Conservation (phyloP, 352 stramenopile genomes). For the Phytophthora boehmeriae region DNA sequence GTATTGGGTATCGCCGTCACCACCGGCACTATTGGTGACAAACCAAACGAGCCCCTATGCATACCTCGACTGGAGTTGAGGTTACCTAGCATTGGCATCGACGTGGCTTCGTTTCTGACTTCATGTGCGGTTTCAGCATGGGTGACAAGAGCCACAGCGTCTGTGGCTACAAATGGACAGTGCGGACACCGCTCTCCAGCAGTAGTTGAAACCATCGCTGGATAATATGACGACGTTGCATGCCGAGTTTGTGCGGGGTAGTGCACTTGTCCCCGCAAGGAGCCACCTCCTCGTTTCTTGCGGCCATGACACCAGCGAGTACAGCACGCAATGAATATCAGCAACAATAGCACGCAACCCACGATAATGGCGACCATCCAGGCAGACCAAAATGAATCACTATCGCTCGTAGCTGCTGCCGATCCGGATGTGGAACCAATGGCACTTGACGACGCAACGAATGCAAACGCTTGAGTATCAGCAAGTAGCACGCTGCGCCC, state of each 20-base stretch:
- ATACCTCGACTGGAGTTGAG: constrained; percentile 7
- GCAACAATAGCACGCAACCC: constrained; percentile 50
- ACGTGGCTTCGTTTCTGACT: constrained; percentile 7
- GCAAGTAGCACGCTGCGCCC: constrained; percentile 65
- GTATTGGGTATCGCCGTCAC: constrained; percentile 20
- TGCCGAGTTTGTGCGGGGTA: constrained; percentile 22
- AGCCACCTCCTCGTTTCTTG: constrained; percentile 14
- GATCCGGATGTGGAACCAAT: constrained; percentile 60
- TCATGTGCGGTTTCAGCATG: constrained; percentile 64
- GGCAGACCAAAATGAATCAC: constrained; percentile 55
- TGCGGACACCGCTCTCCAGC: constrained; percentile 54
- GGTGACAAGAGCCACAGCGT: constrained; percentile 67
- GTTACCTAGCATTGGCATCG: constrained; percentile 26
- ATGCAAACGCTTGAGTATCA: constrained; percentile 69
- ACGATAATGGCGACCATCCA: constrained; percentile 61
- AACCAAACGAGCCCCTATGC: constrained; percentile 32
- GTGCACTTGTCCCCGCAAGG: constrained; percentile 9
- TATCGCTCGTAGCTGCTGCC: constrained; percentile 19
- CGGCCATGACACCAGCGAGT: constrained; percentile 41
- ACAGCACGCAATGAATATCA: constrained; percentile 46
- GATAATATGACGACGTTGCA: constrained; percentile 14
- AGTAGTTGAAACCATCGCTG: constrained; percentile 24
- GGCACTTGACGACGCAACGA: constrained; percentile 79
- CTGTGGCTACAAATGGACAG: constrained; percentile 52
- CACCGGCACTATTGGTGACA: constrained; percentile 26